Conservation (phyloP, 2,329 filamentous ascomycete genomes). For the Phialophora chinensis region DNA sequence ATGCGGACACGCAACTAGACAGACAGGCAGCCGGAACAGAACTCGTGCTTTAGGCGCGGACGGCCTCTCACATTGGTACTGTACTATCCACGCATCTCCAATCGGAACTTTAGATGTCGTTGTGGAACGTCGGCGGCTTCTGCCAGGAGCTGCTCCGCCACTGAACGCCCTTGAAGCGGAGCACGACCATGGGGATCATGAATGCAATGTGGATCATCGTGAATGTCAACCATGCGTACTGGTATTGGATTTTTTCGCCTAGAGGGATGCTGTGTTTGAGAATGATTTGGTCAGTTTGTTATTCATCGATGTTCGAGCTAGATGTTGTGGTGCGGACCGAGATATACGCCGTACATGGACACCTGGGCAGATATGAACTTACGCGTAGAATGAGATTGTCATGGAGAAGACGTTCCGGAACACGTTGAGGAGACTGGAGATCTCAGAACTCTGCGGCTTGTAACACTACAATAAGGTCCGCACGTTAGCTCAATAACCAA, state of each 20-base stretch:
- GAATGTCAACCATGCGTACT: conserved; percentile 44
- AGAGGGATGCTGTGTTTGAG: conserved; percentile 38
- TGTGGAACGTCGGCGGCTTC: conserved; percentile 28
- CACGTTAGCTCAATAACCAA: not conserved
- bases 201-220: conserved; percentile 41
- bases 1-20: too few relatives aligned
- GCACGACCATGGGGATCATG: conserved; percentile 38
- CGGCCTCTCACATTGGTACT: too few relatives aligned
- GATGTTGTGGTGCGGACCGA: not conserved
- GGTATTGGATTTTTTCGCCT: conserved; percentile 40
- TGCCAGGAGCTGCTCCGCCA: conserved; percentile 35
- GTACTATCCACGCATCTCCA: not conserved
- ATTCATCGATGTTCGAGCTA: not conserved
- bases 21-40: too few relatives aligned
- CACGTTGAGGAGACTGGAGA: conserved; percentile 45
- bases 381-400: conserved; percentile 45
- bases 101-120: conserved; percentile 13
- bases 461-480: conserved; percentile 41
- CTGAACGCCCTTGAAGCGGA: conserved; percentile 39
- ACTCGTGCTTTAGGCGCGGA: not conserved
- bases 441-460: conserved; percentile 47
- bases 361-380: not conserved
- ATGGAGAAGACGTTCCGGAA: conserved; percentile 45
- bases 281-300: not conserved
- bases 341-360: too few relatives aligned